Percentiles rank a stretch among this genome's conserved stretches.
phyloP scores from a whole-genome alignment of 352 stramenopile genomes.

The Globisporangium camurandrum region DNA sequence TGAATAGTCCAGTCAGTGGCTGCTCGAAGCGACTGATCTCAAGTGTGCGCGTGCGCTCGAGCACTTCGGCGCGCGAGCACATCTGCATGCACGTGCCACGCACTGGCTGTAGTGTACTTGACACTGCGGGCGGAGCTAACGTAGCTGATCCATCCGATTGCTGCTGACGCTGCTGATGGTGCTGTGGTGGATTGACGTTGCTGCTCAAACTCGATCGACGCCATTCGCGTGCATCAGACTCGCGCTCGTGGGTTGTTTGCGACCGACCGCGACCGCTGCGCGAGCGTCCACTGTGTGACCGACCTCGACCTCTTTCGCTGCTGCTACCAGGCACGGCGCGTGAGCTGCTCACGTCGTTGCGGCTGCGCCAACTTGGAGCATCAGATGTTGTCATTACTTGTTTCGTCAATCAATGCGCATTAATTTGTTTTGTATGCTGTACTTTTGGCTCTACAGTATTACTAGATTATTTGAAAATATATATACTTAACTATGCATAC shows the following conservation, averaged over 20 bases:
- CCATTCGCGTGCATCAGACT: too few relatives aligned
- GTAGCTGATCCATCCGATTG: not conserved
- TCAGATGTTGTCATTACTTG: not conserved
- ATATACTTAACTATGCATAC: too few relatives aligned
- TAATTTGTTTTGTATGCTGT: too few relatives aligned
- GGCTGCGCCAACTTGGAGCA: constrained; percentile 5
- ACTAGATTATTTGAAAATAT: too few relatives aligned
- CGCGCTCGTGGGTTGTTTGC: too few relatives aligned
- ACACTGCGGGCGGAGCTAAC: not conserved
- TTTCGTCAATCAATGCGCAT: too few relatives aligned
- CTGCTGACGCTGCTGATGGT: not conserved
- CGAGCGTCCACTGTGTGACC: not conserved
- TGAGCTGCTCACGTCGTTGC: not conserved
- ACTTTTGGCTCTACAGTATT: too few relatives aligned
- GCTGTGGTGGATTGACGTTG: too few relatives aligned
- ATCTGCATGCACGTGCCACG: constrained; percentile 24
- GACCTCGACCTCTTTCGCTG: not conserved
- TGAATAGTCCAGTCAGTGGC: not conserved
- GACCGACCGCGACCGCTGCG: not conserved
- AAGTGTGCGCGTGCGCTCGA: constrained; percentile 19
- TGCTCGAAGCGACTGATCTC: constrained; percentile 50
- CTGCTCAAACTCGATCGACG: too few relatives aligned
- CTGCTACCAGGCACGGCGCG: not conserved
- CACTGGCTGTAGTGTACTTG: too few relatives aligned
- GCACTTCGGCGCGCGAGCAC: constrained; percentile 24